Base-by-base conservation (phyloP, 129 eudicot genomes). In the Heracleum sosnowskyi region DNA sequence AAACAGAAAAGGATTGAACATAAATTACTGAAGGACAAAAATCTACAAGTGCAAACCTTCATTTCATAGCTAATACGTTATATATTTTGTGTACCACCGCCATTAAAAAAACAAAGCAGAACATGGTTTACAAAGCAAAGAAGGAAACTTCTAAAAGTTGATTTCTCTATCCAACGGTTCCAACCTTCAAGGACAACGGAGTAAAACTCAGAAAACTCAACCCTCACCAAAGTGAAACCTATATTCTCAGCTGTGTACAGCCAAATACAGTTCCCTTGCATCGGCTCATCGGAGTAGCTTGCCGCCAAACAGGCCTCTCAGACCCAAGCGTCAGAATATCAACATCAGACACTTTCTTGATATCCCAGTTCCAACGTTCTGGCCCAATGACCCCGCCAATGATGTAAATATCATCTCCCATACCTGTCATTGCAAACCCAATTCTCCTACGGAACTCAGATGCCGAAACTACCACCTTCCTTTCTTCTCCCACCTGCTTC, bases 371-470 rank as follows among this genome's bases (percentile, higher is more conserved):
- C 92, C 88, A 76, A 16, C 95, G 81, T 46, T 90, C 97, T 3
- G 99, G 99, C 42, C 93, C 97, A 33, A 90, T 86, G 55, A 96
- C 99, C 36, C 99, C 97, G 24, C 99, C 99, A 13, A 96, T 84
- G 35, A 96, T 84, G 53, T 92, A 96, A 3, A 96, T 89, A 78
- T 92, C 96, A 73, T 87, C 96, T 60, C 85, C 86, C 44, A 90
- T 77, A 12, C 95, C 97, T 13, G 84, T 86, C 97, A 96, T 90
- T 0, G 89, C 97, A 69, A 72, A 89, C 80, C 91, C 96, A 34
- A 96, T 92, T 80, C 90, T 89, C 78, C 86, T 72, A 46, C 90
- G 83, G 57, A 92, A 93, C 63, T 92, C 99, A 0, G 90, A 87
- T 10, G 95, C 97, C 44, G 97, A 90, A 40, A 75, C 81, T 62